These are phyloP conservation scores for Aspergillus brunneoviolaceus DNA, from an alignment of 2,329 filamentous ascomycete species.

Conservation along the genomic window DNA sequence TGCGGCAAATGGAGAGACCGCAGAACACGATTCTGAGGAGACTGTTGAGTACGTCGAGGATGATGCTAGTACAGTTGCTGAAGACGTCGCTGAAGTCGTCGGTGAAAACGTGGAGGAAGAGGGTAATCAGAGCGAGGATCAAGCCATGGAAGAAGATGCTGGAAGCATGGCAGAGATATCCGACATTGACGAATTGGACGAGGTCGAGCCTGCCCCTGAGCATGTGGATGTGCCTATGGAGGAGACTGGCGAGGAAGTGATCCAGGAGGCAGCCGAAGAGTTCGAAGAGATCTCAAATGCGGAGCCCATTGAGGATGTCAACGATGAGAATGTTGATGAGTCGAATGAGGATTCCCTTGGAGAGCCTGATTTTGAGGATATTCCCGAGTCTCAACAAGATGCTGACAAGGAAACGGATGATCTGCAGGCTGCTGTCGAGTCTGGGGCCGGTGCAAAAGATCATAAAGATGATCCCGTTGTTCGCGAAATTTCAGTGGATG, in stretches of 20 bases:
- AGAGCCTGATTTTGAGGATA: not conserved
- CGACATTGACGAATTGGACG: not conserved
- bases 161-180: not conserved
- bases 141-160: slow-evolving; percentile 1
- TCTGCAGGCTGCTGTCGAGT: not conserved
- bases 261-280: slow-evolving; percentile 6
- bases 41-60: not conserved
- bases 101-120: slow-evolving; percentile 17
- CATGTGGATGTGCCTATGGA: slow-evolving; percentile 15
- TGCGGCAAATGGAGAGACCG: not conserved
- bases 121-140: slow-evolving; percentile 4
- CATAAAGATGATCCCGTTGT: not conserved
- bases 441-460: not conserved
- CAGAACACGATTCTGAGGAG: not conserved
- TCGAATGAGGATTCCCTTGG: not conserved
- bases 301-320: not conserved
- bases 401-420: not conserved
- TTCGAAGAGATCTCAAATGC: not conserved
- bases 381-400: not conserved
- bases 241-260: slow-evolving; percentile 15
- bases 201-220: not conserved
- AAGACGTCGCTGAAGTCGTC: slow-evolving; percentile 14
- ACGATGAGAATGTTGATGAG: not conserved
- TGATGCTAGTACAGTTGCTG: not conserved
- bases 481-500: not conserved